Conservation (phyloP, 164 flowering plant genomes). For the Magnolia kwangsiensis region DNA sequence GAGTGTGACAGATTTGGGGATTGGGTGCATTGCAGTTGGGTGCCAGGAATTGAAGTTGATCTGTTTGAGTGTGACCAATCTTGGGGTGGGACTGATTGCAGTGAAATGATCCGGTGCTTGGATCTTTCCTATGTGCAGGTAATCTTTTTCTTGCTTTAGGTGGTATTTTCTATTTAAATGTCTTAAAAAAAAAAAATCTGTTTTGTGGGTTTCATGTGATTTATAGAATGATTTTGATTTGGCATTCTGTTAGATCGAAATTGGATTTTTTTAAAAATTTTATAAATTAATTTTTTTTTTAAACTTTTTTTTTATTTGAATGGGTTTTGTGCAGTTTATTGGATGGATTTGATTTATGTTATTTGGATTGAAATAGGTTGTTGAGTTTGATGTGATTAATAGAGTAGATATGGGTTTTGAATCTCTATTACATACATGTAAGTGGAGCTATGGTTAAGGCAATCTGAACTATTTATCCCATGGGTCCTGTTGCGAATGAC, state of each 20-base stretch:
- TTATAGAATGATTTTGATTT: too few species aligned
- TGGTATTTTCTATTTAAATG: too few species aligned
- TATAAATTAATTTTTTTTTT: too few species aligned
- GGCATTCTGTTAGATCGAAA: too few species aligned
- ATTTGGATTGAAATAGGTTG: constrained; percentile 24
- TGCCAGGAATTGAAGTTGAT: constrained; percentile 62
- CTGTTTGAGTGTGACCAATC: constrained; percentile 21
- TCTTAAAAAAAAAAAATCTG: constrained; percentile 37
- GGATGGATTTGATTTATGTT: constrained; percentile 72
- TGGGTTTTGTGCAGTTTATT: constrained; percentile 36
- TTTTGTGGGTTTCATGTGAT: constrained; percentile 32
- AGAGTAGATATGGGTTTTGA: constrained; percentile 33
- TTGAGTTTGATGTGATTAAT: constrained; percentile 58
- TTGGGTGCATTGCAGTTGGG: constrained; percentile 88
- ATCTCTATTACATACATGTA: constrained; percentile 86
- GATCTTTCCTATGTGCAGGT: too few species aligned
- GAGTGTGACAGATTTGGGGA: constrained; percentile 70
- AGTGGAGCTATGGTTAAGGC: neutral
- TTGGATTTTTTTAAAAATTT: too few species aligned
- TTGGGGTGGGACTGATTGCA: too few species aligned
- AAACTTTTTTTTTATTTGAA: too few species aligned
- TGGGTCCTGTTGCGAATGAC: neutral
- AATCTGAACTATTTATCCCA: neutral
- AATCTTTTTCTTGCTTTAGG: too few species aligned
- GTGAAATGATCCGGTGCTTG: too few species aligned